Base-by-base conservation (phyloP, 106 monocot species). In the Xerophyta viscosa region DNA sequence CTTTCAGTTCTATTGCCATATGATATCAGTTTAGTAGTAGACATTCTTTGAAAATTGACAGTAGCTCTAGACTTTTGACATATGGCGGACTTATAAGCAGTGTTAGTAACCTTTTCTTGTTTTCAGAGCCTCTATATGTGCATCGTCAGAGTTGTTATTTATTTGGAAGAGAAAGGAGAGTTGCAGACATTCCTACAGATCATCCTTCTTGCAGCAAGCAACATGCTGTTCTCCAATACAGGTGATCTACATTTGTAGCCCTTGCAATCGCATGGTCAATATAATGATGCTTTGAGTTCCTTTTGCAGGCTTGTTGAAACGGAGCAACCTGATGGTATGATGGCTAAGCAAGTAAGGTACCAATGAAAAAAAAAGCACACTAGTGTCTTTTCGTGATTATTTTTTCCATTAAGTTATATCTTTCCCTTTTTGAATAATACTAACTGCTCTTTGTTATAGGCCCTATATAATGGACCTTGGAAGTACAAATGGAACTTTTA, bases 121-220 rank as follows among this genome's bases (percentile, higher is more conserved):
- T 27, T 48, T 52, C 80, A 96, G 94, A 96, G 22, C 88, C 94
- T 14, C 67, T 96, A 13, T 85, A 85, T 68, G 78, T 96, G 28
- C 88, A 96, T 39, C 88, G 88, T 20, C 81, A 84, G 56, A 96
- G 78, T 62, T 81, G 84, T 65, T 88, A 96, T 65, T 75, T 96
- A 52, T 96, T 85, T 71, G 94, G 94, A 15, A 78, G 94, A 73
- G 88, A 96, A 56, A 72, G 94, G 65, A 85, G 78, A 69, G 81
- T 96, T 61, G 94, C 94, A 45, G 94, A 96, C 62, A 69, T 96
- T 39, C 84, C 94, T 20, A 96, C 94, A 24, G 94, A 96, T 68
- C 88, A 96, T 66, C 94, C 94, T 13, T 96, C 94, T 37, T 96
- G 94, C 64, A 96, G 88, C 63, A 96, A 96, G 50, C 94, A 96